Evolutionary conservation across 2,329 filamentous ascomycete species (phyloP).

Genomic region (Pseudogymnoascus sp.): DNA sequence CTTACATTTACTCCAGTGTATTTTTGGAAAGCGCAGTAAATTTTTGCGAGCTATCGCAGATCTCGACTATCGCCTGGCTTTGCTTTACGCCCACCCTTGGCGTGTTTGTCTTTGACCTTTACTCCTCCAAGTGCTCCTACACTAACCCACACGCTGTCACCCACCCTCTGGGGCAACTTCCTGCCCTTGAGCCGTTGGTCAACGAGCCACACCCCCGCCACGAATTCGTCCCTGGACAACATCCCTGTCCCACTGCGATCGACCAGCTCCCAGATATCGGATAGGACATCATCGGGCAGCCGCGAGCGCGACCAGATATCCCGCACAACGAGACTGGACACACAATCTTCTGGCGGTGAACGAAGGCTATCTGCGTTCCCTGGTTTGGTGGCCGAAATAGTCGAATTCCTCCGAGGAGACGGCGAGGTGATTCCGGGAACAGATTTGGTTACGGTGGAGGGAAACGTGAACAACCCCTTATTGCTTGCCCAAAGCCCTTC

Average conservation of each 20-base stretch:
- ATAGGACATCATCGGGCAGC: constrained; percentile 59
- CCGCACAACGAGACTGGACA: constrained; percentile 60
- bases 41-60: not conserved
- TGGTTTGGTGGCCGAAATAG: not conserved
- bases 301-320: constrained; percentile 72
- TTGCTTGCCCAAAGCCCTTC: constrained; percentile 83
- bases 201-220: constrained; percentile 76
- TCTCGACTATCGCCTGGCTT: not conserved
- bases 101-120: constrained; percentile 19
- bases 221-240: constrained; percentile 64
- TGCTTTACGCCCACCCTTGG: constrained; percentile 2
- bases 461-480: constrained; percentile 42
- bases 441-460: constrained; percentile 18
- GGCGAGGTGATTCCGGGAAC: not conserved
- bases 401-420: not conserved
- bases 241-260: constrained; percentile 48
- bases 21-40: not conserved
- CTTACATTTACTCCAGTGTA: not conserved
- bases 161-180: constrained; percentile 66
- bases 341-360: constrained; percentile 36
- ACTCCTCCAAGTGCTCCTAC: constrained; percentile 40
- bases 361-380: constrained; percentile 20
- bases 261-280: constrained; percentile 72
- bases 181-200: constrained; percentile 73
- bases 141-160: constrained; percentile 70